Evolutionary conservation across 78 protist species (phyloP).

Genomic region (Trichosphaerium sp.): DNA sequence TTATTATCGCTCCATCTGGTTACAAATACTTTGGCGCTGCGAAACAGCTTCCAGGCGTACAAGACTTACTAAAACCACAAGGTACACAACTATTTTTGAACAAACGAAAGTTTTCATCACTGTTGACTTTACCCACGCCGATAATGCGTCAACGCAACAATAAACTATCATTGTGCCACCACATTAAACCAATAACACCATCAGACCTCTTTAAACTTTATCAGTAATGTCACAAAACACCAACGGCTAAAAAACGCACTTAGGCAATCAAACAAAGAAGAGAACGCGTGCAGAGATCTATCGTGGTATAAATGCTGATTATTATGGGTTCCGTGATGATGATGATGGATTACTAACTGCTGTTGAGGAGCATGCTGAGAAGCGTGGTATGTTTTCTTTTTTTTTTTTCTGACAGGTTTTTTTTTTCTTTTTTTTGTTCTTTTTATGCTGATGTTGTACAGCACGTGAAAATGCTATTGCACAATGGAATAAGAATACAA

Average conservation of each 20-base stretch:
- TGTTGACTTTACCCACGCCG: no score
- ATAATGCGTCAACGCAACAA: no score
- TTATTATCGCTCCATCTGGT: background rate
- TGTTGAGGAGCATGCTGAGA: slow-evolving; percentile 28
- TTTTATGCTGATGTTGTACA: background rate
- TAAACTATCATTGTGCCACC: no score
- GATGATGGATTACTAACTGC: slow-evolving; percentile 65
- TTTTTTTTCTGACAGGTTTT: background rate
- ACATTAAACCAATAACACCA: no score
- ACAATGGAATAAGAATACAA: slow-evolving; percentile 15
- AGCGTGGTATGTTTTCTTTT: background rate
- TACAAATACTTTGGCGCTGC: slow-evolving; percentile 94
- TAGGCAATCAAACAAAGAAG: no score
- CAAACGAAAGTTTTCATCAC: no score
- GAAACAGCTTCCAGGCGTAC: slow-evolving; percentile 84
- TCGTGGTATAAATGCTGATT: slow-evolving; percentile 75
- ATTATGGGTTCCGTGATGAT: slow-evolving; percentile 82
- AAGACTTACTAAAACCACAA: slow-evolving; percentile 68
- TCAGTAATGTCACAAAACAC: no score
- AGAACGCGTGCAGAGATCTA: no score
- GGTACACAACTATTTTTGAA: background rate
- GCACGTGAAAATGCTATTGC: slow-evolving; percentile 11
- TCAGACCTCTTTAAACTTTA: no score
- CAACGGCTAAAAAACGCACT: no score
- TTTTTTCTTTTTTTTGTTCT: background rate